Evolutionary conservation across 2,329 filamentous ascomycete species (phyloP), one percentile per base, ranked within the genome.

Genomic region (Rhinocladiella mackenziei): DNA sequence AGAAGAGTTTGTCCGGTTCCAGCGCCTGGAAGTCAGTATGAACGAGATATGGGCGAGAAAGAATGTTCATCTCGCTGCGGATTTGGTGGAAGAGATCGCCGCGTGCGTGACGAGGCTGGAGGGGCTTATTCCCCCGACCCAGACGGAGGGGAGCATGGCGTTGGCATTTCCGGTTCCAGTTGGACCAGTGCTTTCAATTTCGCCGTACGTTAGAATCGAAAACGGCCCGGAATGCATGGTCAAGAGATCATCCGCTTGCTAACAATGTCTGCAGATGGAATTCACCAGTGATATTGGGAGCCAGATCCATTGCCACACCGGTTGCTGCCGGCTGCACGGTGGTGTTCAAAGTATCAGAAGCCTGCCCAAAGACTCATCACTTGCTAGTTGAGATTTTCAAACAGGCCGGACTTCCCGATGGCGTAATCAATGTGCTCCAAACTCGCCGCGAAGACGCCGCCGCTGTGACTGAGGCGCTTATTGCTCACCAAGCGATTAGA

Each of bases 331-430:
- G 86, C 13, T 89, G 89, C 63, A 86, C 84, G 0, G 75, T 77
- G n/a, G 72, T 91, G 8, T 67, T 89, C 51, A 89, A 89, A 23
- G 82, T 76, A 2, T 78, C 80, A 4, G 86, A 89, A 60, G 56
- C 79, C 5, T 75, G 76, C 2, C 86, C 86, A 1, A 75, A 58
- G 39, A 77, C 72, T 28, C 76, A 80, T 58, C 79, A 76, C 68
- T 73, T 73, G 2, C 70, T 91, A 25, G 78, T 72, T 4, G 73
- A 75, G 15, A 69, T 82, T 18, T 76, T 88, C 60, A 76, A 76
- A 43, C 78, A 88, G 57, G 87, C 86, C 4, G 87, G 88, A 2
- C 71, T 94, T 11, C 87, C 88, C 0, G 70, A 71, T 1, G 87
- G 86, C 17, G 83, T 80, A 2, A 63, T 94, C 23, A 92, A 89